Evolutionary conservation across 2,329 filamentous ascomycete genomes (phyloP), one percentile per base, ranked within the genome.

Genomic region (Penicillium sp.): DNA sequence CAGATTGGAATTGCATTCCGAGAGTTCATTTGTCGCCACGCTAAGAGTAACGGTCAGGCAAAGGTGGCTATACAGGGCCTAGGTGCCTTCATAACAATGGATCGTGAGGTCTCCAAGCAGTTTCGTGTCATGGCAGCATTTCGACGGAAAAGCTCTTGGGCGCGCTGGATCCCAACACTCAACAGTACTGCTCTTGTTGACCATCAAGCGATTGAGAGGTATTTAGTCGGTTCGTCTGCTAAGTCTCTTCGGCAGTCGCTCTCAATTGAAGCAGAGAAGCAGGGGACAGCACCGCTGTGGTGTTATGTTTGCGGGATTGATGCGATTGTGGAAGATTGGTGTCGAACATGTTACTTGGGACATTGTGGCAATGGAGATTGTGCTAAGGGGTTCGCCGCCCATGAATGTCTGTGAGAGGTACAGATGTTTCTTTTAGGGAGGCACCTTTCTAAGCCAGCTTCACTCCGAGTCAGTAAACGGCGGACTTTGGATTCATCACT

Each of bases 191-290:
- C 50, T 9, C 19, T 53, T 19, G 29, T 53, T 11, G 50, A 53
- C 14, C n/a, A 11, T 33, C 16, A 46, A 1, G 19, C 27, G 1
- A 31, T 53, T 10, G 37, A 53, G 50, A 29, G 14, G 19, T 53
- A 45, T n/a, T 8, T 53, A 2, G 23, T 53, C 13, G 50, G 50
- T n/a, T 37, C 33, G 8, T 13, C 14, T 37, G 33, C 33, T n/a
- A 37, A 16, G 26, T 19, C 50, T 25, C 39, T 31, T 33, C 19
- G 50, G 14, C 16, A 35, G 8, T n/a, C 19, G 8, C 21, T 53
- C 14, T 45, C 50, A 8, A 35, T n/a, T 14, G 42, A 53, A 19
- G 50, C 50, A 10, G n/a, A 75, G 1, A 39, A 50, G 33, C 48
- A 50, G 23, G 33, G 33, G 5, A 37, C 48, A 23, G 9, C 14